Evolutionary conservation across 2,329 filamentous ascomycete genomes (phyloP).

Genomic region (Cercospora sojina): DNA sequence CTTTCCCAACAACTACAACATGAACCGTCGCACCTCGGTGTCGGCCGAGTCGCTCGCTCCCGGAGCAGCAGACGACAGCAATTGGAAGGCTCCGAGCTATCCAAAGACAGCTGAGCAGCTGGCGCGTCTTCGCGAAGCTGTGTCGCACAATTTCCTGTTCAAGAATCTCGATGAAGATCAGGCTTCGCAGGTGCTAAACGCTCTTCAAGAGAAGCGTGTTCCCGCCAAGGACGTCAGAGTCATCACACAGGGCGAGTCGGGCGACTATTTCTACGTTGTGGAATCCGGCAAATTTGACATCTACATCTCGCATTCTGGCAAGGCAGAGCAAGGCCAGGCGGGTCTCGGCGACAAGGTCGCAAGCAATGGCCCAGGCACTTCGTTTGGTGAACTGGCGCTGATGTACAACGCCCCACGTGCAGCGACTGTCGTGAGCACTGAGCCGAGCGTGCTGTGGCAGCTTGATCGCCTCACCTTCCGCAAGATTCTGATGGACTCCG

Average conservation of each 20-base stretch:
- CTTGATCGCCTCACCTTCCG: slow-evolving; percentile 95
- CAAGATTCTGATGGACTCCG: slow-evolving; percentile 96
- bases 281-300: slow-evolving; percentile 89
- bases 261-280: slow-evolving; percentile 97
- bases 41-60: slow-evolving; percentile 96
- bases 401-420: slow-evolving; percentile 99
- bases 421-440: slow-evolving; percentile 84
- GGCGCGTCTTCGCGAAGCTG: slow-evolving; percentile 72
- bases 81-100: slow-evolving; percentile 85
- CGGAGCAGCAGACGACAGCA: slow-evolving; percentile 75
- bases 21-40: slow-evolving; percentile 89
- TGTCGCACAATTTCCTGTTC: slow-evolving; percentile 90
- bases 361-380: slow-evolving; percentile 80
- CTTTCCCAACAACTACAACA: slow-evolving; percentile 90
- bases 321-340: slow-evolving; percentile 73
- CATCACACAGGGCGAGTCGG: slow-evolving; percentile 91
- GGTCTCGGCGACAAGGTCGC: slow-evolving; percentile 82
- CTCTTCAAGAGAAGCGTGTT: slow-evolving; percentile 90
- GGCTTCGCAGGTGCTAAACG: slow-evolving; percentile 79
- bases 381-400: slow-evolving; percentile 92
- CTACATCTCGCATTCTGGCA: slow-evolving; percentile 77
- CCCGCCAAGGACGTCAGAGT: slow-evolving; percentile 88
- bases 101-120: slow-evolving; percentile 81
- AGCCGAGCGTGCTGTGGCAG: slow-evolving; percentile 84
- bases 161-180: slow-evolving; percentile 93